These are phyloP conservation scores for Solidago caesia DNA, from an alignment of 129 eudicot species.

Conservation along the genomic window DNA sequence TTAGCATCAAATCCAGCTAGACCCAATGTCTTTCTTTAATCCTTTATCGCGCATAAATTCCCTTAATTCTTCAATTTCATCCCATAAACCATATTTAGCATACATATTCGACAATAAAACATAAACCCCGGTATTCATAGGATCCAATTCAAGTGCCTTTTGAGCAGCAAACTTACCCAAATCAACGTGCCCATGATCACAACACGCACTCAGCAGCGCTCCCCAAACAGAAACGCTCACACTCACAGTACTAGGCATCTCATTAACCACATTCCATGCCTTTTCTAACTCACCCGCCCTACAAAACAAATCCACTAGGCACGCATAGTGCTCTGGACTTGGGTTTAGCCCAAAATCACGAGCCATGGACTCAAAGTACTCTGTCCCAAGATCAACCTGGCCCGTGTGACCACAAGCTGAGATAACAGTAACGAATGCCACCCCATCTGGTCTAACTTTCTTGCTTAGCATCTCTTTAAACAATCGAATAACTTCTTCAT, in stretches of 20 bases:
- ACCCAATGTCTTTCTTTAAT: constrained; percentile 64
- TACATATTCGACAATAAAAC: constrained; percentile 70
- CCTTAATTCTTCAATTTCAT: constrained; percentile 56
- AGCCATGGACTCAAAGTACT: constrained; percentile 59
- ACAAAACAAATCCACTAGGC: constrained; percentile 73
- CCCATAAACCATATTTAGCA: constrained; percentile 71
- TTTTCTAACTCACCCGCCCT: constrained; percentile 78
- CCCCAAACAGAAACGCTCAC: constrained; percentile 64
- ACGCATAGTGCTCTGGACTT: constrained; percentile 69
- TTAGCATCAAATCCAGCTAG: constrained; percentile 48
- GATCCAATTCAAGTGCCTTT: constrained; percentile 72
- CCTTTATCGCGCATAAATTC: constrained; percentile 51
- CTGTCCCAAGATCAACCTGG: constrained; percentile 62
- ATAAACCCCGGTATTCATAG: constrained; percentile 63
- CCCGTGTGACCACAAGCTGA: constrained; percentile 84
- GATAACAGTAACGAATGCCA: constrained; percentile 59
- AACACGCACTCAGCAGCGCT: constrained; percentile 61
- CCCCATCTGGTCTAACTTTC: constrained; percentile 71
- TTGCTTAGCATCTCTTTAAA: constrained; percentile 53
- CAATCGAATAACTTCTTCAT: constrained; percentile 45
- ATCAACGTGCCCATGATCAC: constrained; percentile 58
- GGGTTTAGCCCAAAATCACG: constrained; percentile 50
- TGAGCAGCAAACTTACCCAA: constrained; percentile 72
- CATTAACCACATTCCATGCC: constrained; percentile 62
- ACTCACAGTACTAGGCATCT: constrained; percentile 42